phyloP scores from a whole-genome alignment of 2,329 filamentous ascomycete species.

The Xylaria sp. region DNA sequence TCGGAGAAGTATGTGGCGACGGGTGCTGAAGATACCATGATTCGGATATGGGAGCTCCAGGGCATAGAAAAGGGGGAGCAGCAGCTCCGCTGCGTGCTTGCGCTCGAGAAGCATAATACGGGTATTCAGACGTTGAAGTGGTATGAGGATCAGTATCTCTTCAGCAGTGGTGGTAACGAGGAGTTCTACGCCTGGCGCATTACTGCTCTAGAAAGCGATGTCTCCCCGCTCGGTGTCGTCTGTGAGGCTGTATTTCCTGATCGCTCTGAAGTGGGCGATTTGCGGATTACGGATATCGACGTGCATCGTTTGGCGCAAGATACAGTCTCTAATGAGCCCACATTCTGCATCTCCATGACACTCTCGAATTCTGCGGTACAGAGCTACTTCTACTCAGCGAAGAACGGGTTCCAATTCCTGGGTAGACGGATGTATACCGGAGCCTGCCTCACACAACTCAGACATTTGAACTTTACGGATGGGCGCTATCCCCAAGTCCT shows the following conservation, averaged over 20 bases:
- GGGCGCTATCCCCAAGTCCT: slow-evolving; percentile 41
- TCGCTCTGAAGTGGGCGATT: slow-evolving; percentile 52
- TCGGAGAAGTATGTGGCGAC: slow-evolving; percentile 50
- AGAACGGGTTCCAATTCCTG: slow-evolving; percentile 43
- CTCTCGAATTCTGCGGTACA: slow-evolving; percentile 81
- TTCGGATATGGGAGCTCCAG: slow-evolving; percentile 63
- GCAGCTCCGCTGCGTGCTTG: slow-evolving; percentile 48
- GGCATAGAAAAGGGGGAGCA: neutral
- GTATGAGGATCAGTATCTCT: slow-evolving; percentile 65
- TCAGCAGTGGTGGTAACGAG: slow-evolving; percentile 82
- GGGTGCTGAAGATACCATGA: slow-evolving; percentile 66
- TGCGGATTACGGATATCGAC: slow-evolving; percentile 79
- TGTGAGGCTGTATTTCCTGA: slow-evolving; percentile 52
- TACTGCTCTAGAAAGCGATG: slow-evolving; percentile 45
- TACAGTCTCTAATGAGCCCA: neutral
- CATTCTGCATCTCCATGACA: slow-evolving; percentile 61
- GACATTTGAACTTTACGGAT: slow-evolving; percentile 35
- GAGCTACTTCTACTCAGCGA: slow-evolving; percentile 46
- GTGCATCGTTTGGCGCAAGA: slow-evolving; percentile 33
- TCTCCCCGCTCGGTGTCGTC: slow-evolving; percentile 48
- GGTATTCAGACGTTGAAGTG: slow-evolving; percentile 79
- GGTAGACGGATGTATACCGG: slow-evolving; percentile 59
- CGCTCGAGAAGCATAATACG: slow-evolving; percentile 71
- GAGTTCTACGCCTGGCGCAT: slow-evolving; percentile 85
- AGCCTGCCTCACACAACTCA: slow-evolving; percentile 67